Evolutionary conservation across 208 protist genomes (phyloP).

Genomic region (Kentomonas sorsogonicus): DNA sequence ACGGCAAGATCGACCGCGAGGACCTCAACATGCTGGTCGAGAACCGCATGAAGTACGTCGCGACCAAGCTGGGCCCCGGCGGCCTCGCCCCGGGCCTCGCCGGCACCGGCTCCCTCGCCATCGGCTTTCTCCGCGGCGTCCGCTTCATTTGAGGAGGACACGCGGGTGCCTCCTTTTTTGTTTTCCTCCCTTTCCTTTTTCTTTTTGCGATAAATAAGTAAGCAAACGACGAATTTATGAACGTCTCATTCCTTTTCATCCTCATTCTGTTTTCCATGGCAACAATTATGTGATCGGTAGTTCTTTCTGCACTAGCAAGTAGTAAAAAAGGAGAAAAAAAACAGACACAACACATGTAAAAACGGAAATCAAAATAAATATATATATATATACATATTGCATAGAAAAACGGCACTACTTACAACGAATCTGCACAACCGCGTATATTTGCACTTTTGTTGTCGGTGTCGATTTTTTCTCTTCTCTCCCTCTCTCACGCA

Average conservation of each 20-base stretch:
- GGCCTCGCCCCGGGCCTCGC: conserved; percentile 45
- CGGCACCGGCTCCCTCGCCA: conserved; percentile 37
- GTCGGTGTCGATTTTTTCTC: conserved; percentile 4
- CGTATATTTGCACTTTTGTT: background rate
- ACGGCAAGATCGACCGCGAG: conserved; percentile 44
- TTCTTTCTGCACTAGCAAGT: no score
- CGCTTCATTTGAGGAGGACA: conserved; percentile 25
- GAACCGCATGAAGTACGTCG: conserved; percentile 48
- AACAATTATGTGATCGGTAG: no score
- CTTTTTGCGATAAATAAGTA: no score
- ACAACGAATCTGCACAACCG: background rate
- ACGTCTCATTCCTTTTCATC: no score
- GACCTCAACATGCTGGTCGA: conserved; percentile 47
- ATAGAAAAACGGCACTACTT: background rate
- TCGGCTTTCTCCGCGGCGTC: conserved; percentile 49
- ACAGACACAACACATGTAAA: conserved; percentile 5
- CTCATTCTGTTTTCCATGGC: no score
- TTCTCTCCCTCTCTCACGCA: background rate
- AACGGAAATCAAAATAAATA: background rate
- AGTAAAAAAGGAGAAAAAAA: no score
- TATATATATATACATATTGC: background rate
- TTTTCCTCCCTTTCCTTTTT: background rate
- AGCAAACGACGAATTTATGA: no score
- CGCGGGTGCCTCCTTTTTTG: background rate
- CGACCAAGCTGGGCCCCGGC: conserved; percentile 55